These are phyloP conservation scores for Tuber brumale DNA, from an alignment of 495 filamentous ascomycete species.

Conservation along the genomic window DNA sequence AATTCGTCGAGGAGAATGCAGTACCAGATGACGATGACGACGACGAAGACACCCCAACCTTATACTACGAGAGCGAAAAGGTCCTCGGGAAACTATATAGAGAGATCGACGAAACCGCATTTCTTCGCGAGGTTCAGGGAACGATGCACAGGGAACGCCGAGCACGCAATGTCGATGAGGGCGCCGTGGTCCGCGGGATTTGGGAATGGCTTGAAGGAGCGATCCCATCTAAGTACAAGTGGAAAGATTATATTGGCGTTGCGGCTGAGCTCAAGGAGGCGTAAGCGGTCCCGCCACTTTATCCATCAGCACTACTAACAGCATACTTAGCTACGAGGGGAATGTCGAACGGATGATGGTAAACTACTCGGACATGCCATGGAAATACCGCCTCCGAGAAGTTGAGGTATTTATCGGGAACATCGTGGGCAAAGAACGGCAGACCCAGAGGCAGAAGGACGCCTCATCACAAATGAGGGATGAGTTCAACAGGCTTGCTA, in stretches of 20 bases:
- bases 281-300: slow-evolving; percentile 15
- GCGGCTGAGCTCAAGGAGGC: slow-evolving; percentile 24
- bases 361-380: slow-evolving; percentile 54
- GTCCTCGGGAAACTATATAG: slow-evolving; percentile 67
- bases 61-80: slow-evolving; percentile 63
- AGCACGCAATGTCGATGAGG: slow-evolving; percentile 11
- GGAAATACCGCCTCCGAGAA: slow-evolving; percentile 54
- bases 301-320: slow-evolving; percentile 9
- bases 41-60: slow-evolving; percentile 48
- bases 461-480: slow-evolving; percentile 56
- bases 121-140: slow-evolving; percentile 55
- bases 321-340: slow-evolving; percentile 57
- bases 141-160: slow-evolving; percentile 26
- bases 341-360: slow-evolving; percentile 53
- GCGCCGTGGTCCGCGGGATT: slow-evolving; percentile 47
- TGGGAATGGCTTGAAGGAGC: slow-evolving; percentile 44
- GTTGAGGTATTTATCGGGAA: slow-evolving; percentile 69
- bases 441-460: slow-evolving; percentile 59
- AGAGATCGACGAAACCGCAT: slow-evolving; percentile 63
- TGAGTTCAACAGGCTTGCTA: slow-evolving; percentile 51
- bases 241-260: slow-evolving; percentile 12
- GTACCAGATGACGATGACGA: slow-evolving; percentile 50
- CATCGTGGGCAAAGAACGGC: slow-evolving; percentile 60
- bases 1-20: slow-evolving; percentile 43
- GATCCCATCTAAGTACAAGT: slow-evolving; percentile 18